phyloP scores from a whole-genome alignment of 2,329 filamentous ascomycete genomes.

The Xylariaceae sp. region DNA sequence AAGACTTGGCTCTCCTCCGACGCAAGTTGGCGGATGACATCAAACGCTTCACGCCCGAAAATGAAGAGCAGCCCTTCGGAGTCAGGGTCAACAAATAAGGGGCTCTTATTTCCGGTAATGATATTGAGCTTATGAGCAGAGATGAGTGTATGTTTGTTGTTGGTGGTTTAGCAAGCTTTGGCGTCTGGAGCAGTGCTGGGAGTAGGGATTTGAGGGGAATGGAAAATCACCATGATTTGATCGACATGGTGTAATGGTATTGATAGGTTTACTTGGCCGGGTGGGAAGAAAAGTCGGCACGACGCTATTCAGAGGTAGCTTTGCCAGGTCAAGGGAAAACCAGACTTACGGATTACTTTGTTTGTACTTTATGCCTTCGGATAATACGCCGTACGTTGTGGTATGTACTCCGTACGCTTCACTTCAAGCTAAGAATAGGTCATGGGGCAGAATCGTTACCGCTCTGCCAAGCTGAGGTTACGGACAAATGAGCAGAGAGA shows the following conservation, averaged over 20 bases:
- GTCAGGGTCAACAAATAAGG: constrained; percentile 37
- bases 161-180: constrained; percentile 17
- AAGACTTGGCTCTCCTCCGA: constrained; percentile 73
- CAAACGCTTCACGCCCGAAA: constrained; percentile 63
- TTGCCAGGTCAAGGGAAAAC: constrained; percentile 6
- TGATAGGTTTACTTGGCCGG: neutral
- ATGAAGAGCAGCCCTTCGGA: constrained; percentile 46
- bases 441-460: neutral
- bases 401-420: neutral
- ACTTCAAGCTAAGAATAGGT: neutral
- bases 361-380: neutral
- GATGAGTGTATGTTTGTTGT: constrained; percentile 3
- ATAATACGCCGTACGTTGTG: neutral
- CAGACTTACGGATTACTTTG: constrained; percentile 1
- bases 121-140: neutral
- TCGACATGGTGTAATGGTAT: constrained; percentile 5
- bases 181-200: constrained; percentile 19
- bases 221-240: constrained; percentile 11
- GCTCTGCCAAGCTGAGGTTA: constrained; percentile 14
- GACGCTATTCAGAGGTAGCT: neutral
- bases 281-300: neutral
- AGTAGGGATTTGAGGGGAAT: constrained; percentile 11
- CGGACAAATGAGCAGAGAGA: constrained; percentile 42
- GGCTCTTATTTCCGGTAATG: neutral
- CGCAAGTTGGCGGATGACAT: constrained; percentile 83